Conservation (phyloP, 2,329 filamentous ascomycete species). For the Cercospora zeae-maydis region DNA sequence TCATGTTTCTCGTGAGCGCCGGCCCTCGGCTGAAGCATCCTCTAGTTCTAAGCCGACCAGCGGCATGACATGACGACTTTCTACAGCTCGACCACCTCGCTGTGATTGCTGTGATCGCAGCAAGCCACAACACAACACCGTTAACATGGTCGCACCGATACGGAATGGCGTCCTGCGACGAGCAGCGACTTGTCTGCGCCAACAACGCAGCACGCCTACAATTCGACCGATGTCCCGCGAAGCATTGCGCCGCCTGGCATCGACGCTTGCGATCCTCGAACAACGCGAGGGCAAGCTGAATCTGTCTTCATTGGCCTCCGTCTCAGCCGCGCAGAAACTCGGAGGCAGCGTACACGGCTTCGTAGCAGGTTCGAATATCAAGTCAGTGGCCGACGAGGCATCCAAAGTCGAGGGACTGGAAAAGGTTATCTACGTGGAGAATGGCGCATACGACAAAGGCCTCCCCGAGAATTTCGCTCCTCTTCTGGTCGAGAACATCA, state of each 20-base stretch:
- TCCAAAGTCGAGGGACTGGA: conserved; percentile 87
- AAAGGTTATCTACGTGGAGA: conserved; percentile 87
- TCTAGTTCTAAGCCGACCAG: neutral
- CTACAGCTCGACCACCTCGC: neutral
- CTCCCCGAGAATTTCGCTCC: conserved; percentile 94
- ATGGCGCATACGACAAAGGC: conserved; percentile 87
- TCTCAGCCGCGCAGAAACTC: conserved; percentile 26
- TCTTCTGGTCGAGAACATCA: conserved; percentile 90
- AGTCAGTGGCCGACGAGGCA: conserved; percentile 73
- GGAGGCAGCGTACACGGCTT: conserved; percentile 84
- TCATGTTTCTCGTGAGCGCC: neutral
- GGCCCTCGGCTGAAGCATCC: neutral
- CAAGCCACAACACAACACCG: neutral
- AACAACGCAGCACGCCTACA: conserved; percentile 27
- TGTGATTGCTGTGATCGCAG: neutral
- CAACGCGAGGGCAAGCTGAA: conserved; percentile 88
- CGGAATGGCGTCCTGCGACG: conserved; percentile 29
- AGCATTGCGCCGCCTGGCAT: conserved; percentile 68
- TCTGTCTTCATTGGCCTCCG: conserved; percentile 46
- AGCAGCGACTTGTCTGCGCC: conserved; percentile 34
- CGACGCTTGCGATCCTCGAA: conserved; percentile 86
- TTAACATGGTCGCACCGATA: conserved; percentile 22
- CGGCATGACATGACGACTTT: conserved; percentile 7
- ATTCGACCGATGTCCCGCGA: conserved; percentile 45
- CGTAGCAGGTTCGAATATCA: conserved; percentile 75